Conservation (phyloP, 1,284 basidiomycete genomes). For the Trametes polyzona region DNA sequence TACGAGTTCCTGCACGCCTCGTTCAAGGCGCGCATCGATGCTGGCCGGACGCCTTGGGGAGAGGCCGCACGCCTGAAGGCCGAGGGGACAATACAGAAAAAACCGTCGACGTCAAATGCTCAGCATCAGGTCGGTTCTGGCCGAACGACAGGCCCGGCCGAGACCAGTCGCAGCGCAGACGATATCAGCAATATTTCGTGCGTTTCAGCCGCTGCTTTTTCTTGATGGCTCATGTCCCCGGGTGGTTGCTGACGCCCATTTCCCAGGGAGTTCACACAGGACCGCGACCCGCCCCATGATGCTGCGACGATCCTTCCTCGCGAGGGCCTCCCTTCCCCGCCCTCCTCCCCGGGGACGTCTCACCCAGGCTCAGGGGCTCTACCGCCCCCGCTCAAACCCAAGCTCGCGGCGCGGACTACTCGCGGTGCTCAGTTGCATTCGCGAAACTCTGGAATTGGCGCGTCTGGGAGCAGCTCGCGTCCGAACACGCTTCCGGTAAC, state of each 20-base stretch:
- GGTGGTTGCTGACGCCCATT: slow-evolving; percentile 13
- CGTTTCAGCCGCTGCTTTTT: slow-evolving; percentile 10
- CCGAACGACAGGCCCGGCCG: neutral
- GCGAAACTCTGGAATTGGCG: neutral
- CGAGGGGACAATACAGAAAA: neutral
- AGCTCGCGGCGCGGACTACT: neutral
- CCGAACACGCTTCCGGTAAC: neutral
- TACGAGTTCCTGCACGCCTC: slow-evolving; percentile 50
- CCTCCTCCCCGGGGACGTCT: slow-evolving; percentile 4
- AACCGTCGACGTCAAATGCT: slow-evolving; percentile 2
- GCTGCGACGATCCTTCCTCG: slow-evolving; percentile 14
- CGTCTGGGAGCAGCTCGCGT: neutral
- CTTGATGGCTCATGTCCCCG: neutral
- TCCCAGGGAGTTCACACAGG: slow-evolving; percentile 29
- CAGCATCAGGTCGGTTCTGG: neutral
- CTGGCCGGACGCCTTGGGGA: slow-evolving; percentile 31
- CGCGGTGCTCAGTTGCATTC: neutral
- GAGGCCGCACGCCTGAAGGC: slow-evolving; percentile 4
- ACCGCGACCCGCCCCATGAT: slow-evolving; percentile 11
- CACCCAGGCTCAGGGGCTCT: neutral
- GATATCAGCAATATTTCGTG: slow-evolving; percentile 30
- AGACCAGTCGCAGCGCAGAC: slow-evolving; percentile 9
- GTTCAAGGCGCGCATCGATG: slow-evolving; percentile 51
- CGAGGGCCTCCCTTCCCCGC: slow-evolving; percentile 16
- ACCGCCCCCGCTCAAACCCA: neutral